Evolutionary conservation across 352 stramenopile genomes (phyloP).

Genomic region (Globisporangium okanoganense): DNA sequence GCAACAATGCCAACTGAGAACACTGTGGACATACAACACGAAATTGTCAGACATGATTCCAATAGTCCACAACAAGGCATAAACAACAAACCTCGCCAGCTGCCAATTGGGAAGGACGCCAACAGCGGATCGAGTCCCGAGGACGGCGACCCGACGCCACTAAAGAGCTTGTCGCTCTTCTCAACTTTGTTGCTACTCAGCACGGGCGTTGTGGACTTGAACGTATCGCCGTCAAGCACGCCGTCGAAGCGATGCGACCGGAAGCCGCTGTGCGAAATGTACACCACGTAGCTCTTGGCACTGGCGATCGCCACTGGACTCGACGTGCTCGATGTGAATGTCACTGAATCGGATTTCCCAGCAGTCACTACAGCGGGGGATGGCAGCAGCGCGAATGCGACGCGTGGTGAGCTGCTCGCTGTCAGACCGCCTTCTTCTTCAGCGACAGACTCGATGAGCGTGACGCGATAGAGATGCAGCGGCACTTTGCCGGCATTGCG

Average conservation of each 20-base stretch:
- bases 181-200: conserved; percentile 3
- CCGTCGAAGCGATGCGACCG: conserved; percentile 51
- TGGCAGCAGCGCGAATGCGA: conserved; percentile 28
- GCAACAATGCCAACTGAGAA: conserved; percentile 45
- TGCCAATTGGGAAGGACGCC: conserved; percentile 37
- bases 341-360: conserved; percentile 18
- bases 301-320: conserved; percentile 18
- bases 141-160: conserved; percentile 27
- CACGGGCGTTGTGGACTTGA: conserved; percentile 18
- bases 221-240: conserved; percentile 30
- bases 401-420: background rate
- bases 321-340: conserved; percentile 29
- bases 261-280: conserved; percentile 63
- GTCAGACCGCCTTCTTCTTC: conserved; percentile 1
- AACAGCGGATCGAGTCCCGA: conserved; percentile 25
- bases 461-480: conserved; percentile 42
- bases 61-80: background rate
- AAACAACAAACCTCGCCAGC: conserved; percentile 44
- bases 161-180: conserved; percentile 25
- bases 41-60: background rate
- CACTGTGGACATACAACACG: conserved; percentile 22
- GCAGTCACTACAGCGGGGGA: conserved; percentile 26
- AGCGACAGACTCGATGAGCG: conserved; percentile 12
- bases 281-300: conserved; percentile 36
- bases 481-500: conserved; percentile 42